Percentiles rank a stretch among this genome's conserved stretches.
phyloP scores from a whole-genome alignment of 176 grass and related monocot species.

The Stipa capillata region DNA sequence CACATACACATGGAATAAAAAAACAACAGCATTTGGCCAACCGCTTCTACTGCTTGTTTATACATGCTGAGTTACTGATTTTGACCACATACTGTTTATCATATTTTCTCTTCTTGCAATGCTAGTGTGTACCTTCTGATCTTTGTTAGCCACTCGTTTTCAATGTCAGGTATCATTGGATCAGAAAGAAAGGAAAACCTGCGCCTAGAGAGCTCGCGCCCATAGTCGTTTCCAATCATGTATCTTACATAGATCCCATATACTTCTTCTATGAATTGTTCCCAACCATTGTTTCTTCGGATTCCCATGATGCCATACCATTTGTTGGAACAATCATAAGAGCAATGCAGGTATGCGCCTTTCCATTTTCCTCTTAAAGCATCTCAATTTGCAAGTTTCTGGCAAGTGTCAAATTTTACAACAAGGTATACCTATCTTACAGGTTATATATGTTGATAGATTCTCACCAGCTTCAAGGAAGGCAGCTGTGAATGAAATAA shows the following conservation, averaged over 20 bases:
- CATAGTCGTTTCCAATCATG: conserved; percentile 94
- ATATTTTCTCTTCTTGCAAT: neutral
- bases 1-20: neutral
- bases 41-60: neutral
- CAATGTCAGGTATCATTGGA: conserved; percentile 80
- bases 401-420: conserved; percentile 30
- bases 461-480: conserved; percentile 86
- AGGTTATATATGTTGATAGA: conserved; percentile 99
- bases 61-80: neutral
- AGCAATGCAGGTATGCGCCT: conserved; percentile 73
- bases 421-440: conserved; percentile 1
- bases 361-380: neutral
- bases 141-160: neutral
- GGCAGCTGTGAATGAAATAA: conserved; percentile 95
- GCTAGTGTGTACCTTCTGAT: conserved; percentile 5
- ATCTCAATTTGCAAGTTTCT: no score
- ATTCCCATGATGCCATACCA: conserved; percentile 90
- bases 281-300: conserved; percentile 95
- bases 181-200: conserved; percentile 86
- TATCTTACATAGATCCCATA: conserved; percentile 93
- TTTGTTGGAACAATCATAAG: conserved; percentile 97
- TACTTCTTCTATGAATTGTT: conserved; percentile 95
- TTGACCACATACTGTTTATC: neutral
- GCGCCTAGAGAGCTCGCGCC: conserved; percentile 81
- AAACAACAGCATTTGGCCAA: neutral